Evolutionary conservation across 805 yeast genomes (phyloP), one percentile per base, ranked within the genome.

Genomic region (Myxozyma monticola): DNA sequence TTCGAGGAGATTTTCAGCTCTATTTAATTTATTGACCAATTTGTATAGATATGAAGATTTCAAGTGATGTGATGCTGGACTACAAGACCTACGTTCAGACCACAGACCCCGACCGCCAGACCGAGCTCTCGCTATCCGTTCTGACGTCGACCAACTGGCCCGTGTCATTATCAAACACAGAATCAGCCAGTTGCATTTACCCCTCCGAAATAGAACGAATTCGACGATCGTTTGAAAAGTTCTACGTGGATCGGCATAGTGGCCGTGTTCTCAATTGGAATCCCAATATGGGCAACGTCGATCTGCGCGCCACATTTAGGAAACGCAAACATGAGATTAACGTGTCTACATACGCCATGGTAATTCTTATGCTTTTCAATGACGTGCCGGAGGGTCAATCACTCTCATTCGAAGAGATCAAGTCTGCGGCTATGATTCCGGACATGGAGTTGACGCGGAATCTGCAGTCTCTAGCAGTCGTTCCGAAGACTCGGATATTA

Each of bases 401-500:
- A 40, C 74, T 85, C 37, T 77, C 87, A 0, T 78, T 77, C 54
- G 76, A 70, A 12, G 85, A 86, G 60, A 85, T 93, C 22, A 69
- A 68, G 33, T 79, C 78, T 29, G 67, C 76, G 29, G 89, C 97
- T 0, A 73, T 76, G 7, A 84, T 93, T 2, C 93, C 96, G 0
- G 78, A 76, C 28, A 67, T 70, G 1, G 98, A 91, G 59, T 72
- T 91, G 33, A 74, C 76, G 17, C 76, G 96, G 49, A 91, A 88
- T 51, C 69, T 93, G 47, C 86, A 84, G 63, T 87, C 96, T 1
- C 77, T 93, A 26, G 81, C 95, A 0, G 85, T 89, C 37, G 91
- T 95, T 0, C 88, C 95, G 2, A 77, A 84, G 57, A 81, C 88
- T 54, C 76, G 93, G 54, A 72, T 91, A n/a, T 70, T 91, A 56